Percentiles rank a stretch among this genome's conserved stretches.
phyloP scores from a whole-genome alignment of 306 rosid species.

The Fragaria nilgerrensis region DNA sequence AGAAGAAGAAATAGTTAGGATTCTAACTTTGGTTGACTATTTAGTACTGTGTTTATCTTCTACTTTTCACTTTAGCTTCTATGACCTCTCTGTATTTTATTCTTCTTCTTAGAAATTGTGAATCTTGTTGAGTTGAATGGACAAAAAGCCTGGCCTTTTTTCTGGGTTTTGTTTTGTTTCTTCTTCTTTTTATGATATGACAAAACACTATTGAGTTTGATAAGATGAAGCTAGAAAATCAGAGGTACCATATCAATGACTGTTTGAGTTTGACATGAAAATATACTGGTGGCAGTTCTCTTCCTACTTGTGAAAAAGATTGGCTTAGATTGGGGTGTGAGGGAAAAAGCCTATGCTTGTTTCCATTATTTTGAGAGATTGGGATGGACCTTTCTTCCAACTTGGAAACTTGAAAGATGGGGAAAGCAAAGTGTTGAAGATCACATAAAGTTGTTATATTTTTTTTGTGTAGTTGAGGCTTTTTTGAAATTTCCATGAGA shows the following conservation, averaged over 20 bases:
- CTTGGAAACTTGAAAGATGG: constrained; percentile 30
- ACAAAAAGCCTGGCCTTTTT: not conserved
- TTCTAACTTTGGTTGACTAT: constrained; percentile 34
- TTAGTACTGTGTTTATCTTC: constrained; percentile 31
- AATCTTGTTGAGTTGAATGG: constrained; percentile 6
- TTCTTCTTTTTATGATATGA: constrained; percentile 13
- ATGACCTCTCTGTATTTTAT: constrained; percentile 4
- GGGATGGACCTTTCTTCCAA: constrained; percentile 26
- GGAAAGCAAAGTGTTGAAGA: constrained; percentile 25
- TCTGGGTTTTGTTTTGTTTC: not conserved
- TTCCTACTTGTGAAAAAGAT: constrained; percentile 24
- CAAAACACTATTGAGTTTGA: constrained; percentile 24
- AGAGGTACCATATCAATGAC: constrained; percentile 19
- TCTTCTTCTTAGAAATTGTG: not conserved
- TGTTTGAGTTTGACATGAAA: constrained; percentile 8
- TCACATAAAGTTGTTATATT: constrained; percentile 38
- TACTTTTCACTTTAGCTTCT: constrained; percentile 17
- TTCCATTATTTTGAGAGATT: constrained; percentile 21
- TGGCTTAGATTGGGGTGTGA: constrained; percentile 6
- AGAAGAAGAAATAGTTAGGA: constrained; percentile 20
- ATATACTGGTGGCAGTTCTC: constrained; percentile 25
- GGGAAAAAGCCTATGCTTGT: constrained; percentile 18
- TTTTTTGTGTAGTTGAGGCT: constrained; percentile 32
- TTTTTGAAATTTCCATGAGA: constrained; percentile 31
- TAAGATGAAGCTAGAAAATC: constrained; percentile 25